A percentile compares a stretch with the other conserved stretches of the same genome.
These are phyloP conservation scores for Hymenoscyphus albidus DNA, from an alignment of 2,329 filamentous ascomycete genomes.

Conservation along the genomic window DNA sequence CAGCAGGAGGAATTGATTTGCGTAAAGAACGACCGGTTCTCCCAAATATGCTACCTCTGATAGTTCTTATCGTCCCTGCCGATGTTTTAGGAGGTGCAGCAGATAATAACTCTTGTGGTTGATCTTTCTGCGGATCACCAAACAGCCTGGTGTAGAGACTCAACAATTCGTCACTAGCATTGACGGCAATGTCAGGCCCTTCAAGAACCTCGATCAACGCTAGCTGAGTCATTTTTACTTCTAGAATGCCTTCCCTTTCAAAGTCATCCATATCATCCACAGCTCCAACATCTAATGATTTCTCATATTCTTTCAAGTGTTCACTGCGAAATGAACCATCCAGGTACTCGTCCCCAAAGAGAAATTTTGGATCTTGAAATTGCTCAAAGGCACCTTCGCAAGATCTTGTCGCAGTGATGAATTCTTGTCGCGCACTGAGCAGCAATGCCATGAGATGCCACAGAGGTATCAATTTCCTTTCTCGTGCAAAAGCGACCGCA, in stretches of 20 bases:
- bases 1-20: constrained; percentile 40
- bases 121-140: constrained; percentile 50
- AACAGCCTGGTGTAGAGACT: constrained; percentile 80
- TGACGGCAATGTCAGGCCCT: constrained; percentile 80
- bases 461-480: constrained; percentile 67
- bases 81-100: constrained; percentile 61
- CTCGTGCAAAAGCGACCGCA: constrained; percentile 44
- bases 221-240: constrained; percentile 94
- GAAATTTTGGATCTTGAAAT: constrained; percentile 66
- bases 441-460: constrained; percentile 91
- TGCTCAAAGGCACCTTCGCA: constrained; percentile 92
- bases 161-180: constrained; percentile 80
- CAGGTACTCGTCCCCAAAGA: constrained; percentile 62
- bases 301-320: constrained; percentile 53
- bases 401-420: constrained; percentile 70
- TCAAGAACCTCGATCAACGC: constrained; percentile 78
- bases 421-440: constrained; percentile 82
- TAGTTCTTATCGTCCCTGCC: constrained; percentile 65
- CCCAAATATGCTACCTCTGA: constrained; percentile 77
- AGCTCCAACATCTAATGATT: constrained; percentile 43
- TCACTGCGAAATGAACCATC: constrained; percentile 55
- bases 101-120: constrained; percentile 31
- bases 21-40: constrained; percentile 44
- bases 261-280: constrained; percentile 77
- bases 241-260: constrained; percentile 83